phyloP scores from a whole-genome alignment of 192 early-diverging fungal species.

The Phycomyces nitens region DNA sequence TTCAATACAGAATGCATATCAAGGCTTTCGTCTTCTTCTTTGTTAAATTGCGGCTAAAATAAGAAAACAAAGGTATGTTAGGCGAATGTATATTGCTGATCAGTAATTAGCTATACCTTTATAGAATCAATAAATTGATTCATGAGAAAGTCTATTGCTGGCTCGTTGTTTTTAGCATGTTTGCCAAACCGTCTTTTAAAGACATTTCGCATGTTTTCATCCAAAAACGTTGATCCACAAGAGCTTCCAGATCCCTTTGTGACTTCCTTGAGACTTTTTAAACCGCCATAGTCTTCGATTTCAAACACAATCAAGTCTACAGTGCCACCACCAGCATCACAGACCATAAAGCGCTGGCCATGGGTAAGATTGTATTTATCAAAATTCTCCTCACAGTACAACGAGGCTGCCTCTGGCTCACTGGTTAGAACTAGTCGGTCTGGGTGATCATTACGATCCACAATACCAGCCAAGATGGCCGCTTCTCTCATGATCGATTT shows the following conservation, averaged over 20 bases:
- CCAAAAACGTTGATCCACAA: slow-evolving; percentile 46
- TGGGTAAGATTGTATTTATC: slow-evolving; percentile 37
- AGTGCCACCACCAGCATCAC: slow-evolving; percentile 52
- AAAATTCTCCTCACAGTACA: slow-evolving; percentile 46
- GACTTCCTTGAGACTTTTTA: slow-evolving; percentile 38
- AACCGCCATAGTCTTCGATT: slow-evolving; percentile 24
- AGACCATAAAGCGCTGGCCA: slow-evolving; percentile 47
- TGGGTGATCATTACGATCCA: slow-evolving; percentile 29
- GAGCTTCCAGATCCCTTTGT: slow-evolving; percentile 45
- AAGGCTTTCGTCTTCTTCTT: slow-evolving; percentile 43
- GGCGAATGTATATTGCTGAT: too few relatives aligned
- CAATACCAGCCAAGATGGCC: slow-evolving; percentile 38
- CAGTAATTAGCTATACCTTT: too few relatives aligned
- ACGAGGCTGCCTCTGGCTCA: slow-evolving; percentile 45
- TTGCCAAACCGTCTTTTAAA: slow-evolving; percentile 38
- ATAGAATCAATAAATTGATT: slow-evolving; percentile 31
- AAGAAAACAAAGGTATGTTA: too few relatives aligned
- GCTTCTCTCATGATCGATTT: slow-evolving; percentile 43
- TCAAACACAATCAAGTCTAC: slow-evolving; percentile 54
- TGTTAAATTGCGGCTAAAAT: slow-evolving; percentile 42
- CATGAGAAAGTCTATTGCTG: slow-evolving; percentile 19
- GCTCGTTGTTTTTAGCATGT: not conserved
- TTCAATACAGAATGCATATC: slow-evolving; percentile 37
- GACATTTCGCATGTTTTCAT: slow-evolving; percentile 36
- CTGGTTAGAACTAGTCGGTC: slow-evolving; percentile 42